Base-by-base conservation (phyloP, 805 yeast genomes). In the Pichia pseudocactophila region DNA sequence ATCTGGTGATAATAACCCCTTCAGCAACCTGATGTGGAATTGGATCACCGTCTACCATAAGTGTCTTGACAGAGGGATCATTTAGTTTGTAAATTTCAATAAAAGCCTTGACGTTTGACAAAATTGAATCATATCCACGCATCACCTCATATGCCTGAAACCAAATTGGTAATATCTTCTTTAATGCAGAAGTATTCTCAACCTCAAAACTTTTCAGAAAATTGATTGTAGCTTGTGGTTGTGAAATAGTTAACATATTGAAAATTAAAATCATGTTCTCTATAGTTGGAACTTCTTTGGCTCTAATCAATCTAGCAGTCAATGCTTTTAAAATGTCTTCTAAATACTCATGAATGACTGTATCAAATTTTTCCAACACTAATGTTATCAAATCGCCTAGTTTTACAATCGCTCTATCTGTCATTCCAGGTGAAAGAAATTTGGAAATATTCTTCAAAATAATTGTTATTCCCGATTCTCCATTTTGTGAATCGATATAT, bases 381-480 rank as follows among this genome's bases (percentile, higher is more conserved):
- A 58, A 39, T 8, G 55, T 50, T 17, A 64, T 43, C 37, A 64
- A 51, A 64, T 53, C 78, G 11, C 90, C 97, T 35, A 85, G 74
- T 44, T 83, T 81, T 62, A 80, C 69, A 1, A 94, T 89, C 0
- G 95, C 96, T 35, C 82, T 74, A 51, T 88, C 97, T 13, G 82
- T 73, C 43, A 84, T 66, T 7, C 69, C 68, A 1, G 95, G 85
- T 1, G 83, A 75, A 27, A 90, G 68, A 40, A 87, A 74, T 53
- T 78, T 78, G 3, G 84, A 74, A 2, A 82, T 78, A 12, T 82
- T 74, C 27, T 71, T 68, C 15, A 92, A 63, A n/a, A 85, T 67
- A 2, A 70, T 64, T 15, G 77, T 70, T 41, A 74, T 61, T 0
- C 85, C 86, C 2, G 71, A 50, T 36, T 64, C 56, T 7, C 66